Conservation (phyloP, 768 basidiomycete genomes). For the Leccinum fibrillosum region DNA sequence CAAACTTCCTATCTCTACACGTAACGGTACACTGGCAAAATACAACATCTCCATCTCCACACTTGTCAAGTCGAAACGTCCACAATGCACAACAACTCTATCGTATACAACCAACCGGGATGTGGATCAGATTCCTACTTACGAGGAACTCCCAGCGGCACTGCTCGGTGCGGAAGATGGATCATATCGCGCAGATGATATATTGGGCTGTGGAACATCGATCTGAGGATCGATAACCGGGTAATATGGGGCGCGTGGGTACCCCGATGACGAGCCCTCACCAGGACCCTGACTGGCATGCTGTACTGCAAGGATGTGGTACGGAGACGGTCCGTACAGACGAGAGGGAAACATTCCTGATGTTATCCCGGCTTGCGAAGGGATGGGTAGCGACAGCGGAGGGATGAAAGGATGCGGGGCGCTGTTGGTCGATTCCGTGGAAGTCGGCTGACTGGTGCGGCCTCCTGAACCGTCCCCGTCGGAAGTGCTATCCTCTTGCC, state of each 20-base stretch:
- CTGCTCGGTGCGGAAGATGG: conserved; percentile 17
- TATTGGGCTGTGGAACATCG: conserved; percentile 28
- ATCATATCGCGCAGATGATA: conserved; percentile 34
- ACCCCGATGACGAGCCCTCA: conserved; percentile 25
- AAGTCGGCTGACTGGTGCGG: conserved; percentile 1
- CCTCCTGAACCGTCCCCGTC: conserved; percentile 22
- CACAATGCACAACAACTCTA: background rate
- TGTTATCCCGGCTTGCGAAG: conserved; percentile 16
- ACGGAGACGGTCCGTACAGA: conserved; percentile 27
- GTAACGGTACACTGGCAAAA: background rate
- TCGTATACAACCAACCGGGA: background rate
- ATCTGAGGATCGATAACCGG: conserved; percentile 41
- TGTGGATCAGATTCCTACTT: background rate
- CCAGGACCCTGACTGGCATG: conserved; percentile 16
- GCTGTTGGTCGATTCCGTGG: background rate
- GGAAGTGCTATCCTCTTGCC: conserved; percentile 21
- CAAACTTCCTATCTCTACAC: conserved; percentile 17
- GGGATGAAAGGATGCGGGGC: conserved; percentile 15
- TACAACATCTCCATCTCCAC: conserved; percentile 4
- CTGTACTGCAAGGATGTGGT: conserved; percentile 26
- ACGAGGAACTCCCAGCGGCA: conserved; percentile 12
- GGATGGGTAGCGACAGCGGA: conserved; percentile 12
- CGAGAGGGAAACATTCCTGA: conserved; percentile 24
- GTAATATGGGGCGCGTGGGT: conserved; percentile 33
- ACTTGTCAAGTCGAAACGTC: background rate